phyloP scores from a whole-genome alignment of 2,329 filamentous ascomycete species.

The Bipolaris oryzae region DNA sequence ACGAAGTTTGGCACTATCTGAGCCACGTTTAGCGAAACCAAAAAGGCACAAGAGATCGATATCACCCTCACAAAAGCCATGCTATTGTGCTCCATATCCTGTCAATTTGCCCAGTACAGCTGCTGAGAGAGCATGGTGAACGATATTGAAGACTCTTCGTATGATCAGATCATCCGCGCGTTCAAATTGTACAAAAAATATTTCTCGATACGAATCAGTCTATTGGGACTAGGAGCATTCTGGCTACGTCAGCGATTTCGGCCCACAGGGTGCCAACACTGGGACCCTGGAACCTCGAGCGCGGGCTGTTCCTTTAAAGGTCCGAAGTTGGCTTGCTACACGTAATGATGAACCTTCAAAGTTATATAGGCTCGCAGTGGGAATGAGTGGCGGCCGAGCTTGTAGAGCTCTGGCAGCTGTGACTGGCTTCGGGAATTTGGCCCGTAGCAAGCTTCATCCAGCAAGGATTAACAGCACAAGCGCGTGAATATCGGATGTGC shows the following conservation, averaged over 20 bases:
- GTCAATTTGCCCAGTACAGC: background rate
- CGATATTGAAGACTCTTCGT: background rate
- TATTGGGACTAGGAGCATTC: conserved; percentile 10
- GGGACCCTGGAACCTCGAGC: background rate
- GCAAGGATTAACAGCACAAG: conserved; percentile 8
- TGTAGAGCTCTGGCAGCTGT: background rate
- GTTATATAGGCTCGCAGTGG: background rate
- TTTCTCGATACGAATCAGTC: conserved; percentile 18
- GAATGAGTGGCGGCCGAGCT: conserved; percentile 1
- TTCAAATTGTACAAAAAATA: background rate
- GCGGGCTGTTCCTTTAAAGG: background rate
- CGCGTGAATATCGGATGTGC: conserved; percentile 7
- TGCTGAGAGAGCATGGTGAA: too few relatives aligned
- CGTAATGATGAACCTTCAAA: background rate
- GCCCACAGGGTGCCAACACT: background rate
- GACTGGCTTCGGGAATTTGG: conserved; percentile 12
- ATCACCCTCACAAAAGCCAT: background rate
- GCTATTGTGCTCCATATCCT: background rate
- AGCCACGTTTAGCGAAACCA: conserved; percentile 10
- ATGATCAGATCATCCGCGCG: background rate
- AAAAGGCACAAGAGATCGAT: background rate
- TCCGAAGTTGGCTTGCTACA: background rate
- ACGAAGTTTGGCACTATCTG: conserved; percentile 8
- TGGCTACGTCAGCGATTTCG: conserved; percentile 7
- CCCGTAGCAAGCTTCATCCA: conserved; percentile 8